Percentiles rank a stretch among this genome's conserved stretches.
phyloP scores from a whole-genome alignment of 148 eudicot species.

The Beta vulgaris region DNA sequence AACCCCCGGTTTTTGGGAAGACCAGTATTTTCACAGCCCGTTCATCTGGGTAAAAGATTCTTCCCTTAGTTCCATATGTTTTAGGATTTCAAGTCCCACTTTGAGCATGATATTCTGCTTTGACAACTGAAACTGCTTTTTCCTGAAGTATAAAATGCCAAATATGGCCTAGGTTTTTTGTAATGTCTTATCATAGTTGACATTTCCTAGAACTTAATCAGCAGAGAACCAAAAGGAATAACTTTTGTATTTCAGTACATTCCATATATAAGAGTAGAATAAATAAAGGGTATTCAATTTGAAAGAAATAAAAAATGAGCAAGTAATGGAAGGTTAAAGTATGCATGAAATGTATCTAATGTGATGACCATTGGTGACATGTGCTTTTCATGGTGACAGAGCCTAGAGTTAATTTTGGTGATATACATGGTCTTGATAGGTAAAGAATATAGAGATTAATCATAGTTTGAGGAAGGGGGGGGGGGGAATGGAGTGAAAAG shows the following conservation, averaged over 20 bases:
- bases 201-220: background rate
- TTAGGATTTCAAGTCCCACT: background rate
- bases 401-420: background rate
- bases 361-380: background rate
- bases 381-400: background rate
- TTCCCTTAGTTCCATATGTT: constrained; percentile 6
- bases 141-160: background rate
- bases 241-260: no score
- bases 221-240: background rate
- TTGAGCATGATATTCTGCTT: background rate
- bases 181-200: background rate
- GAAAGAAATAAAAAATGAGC: no score
- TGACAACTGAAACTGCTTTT: constrained; percentile 6
- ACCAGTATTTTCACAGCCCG: constrained; percentile 60
- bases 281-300: no score
- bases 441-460: background rate
- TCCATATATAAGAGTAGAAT: no score
- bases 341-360: background rate
- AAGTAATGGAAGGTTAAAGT: background rate
- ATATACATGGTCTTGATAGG: background rate
- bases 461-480: no score
- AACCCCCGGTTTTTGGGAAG: constrained; percentile 76
- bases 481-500: no score
- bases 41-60: constrained; percentile 56
- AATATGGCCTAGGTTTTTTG: background rate